phyloP scores from a whole-genome alignment of 106 monocot genomes.

The Allium fistulosum region DNA sequence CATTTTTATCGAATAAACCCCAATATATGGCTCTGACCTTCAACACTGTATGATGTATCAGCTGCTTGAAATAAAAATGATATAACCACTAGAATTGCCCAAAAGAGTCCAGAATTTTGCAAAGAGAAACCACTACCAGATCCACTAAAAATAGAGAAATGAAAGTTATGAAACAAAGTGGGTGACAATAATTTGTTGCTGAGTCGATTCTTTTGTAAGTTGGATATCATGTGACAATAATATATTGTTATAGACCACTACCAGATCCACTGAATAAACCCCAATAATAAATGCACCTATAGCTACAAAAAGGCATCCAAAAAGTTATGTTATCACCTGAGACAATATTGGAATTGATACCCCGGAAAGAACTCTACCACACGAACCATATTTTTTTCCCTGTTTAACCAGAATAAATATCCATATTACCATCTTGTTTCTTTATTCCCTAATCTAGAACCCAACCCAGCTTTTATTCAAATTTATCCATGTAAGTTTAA shows the following conservation, averaged over 20 bases:
- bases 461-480: too few species aligned
- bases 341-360: constrained; percentile 93
- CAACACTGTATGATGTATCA: constrained; percentile 86
- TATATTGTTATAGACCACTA: background rate
- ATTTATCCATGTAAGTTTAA: too few species aligned
- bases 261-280: background rate
- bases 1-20: constrained; percentile 1
- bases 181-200: too few species aligned
- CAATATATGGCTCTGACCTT: constrained; percentile 47
- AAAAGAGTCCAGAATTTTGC: constrained; percentile 60
- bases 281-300: constrained; percentile 78
- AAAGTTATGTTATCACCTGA: constrained; percentile 43
- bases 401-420: too few species aligned
- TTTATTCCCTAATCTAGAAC: too few species aligned
- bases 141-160: constrained; percentile 74
- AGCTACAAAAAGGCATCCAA: constrained; percentile 84
- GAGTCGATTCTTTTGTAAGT: too few species aligned
- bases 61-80: constrained; percentile 97
- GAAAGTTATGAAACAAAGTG: too few species aligned
- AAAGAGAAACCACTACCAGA: constrained; percentile 56
- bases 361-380: constrained; percentile 41
- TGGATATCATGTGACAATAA: background rate
- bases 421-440: too few species aligned
- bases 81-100: constrained; percentile 82
- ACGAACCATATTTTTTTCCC: too few species aligned